Conservation (phyloP, 352 stramenopile species). For the Globisporangium echinulatum region DNA sequence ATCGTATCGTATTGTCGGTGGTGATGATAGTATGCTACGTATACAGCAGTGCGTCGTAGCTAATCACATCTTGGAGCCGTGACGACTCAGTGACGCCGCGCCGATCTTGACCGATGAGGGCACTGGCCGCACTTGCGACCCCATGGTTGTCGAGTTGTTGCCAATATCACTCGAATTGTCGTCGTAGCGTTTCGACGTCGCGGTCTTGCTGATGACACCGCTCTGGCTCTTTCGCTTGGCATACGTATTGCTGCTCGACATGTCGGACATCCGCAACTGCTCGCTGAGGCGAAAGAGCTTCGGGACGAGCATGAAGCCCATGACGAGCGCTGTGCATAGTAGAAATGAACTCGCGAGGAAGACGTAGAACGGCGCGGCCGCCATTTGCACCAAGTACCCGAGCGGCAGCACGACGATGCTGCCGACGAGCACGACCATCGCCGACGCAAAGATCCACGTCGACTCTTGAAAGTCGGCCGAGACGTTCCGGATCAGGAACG, state of each 20-base stretch:
- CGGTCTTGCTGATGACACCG: no score
- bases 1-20: no score
- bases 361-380: conserved; percentile 12
- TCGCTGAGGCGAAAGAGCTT: conserved; percentile 10
- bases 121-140: not conserved
- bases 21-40: no score
- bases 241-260: no score
- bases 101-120: not conserved
- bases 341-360: conserved; percentile 11
- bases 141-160: not conserved
- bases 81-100: conserved; percentile 1
- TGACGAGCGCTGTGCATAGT: conserved; percentile 10
- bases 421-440: conserved; percentile 16
- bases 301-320: conserved; percentile 13
- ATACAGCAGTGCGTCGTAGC: not conserved
- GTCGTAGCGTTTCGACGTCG: no score
- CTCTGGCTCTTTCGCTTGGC: no score
- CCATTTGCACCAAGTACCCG: conserved; percentile 18
- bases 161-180: not conserved
- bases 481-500: conserved; percentile 25
- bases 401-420: conserved; percentile 18
- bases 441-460: conserved; percentile 26
- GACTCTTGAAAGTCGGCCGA: conserved; percentile 39
- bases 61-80: not conserved
- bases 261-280: no score